These are phyloP conservation scores for Phytophthora fragariae DNA, from an alignment of 352 stramenopile species.

Conservation along the genomic window DNA sequence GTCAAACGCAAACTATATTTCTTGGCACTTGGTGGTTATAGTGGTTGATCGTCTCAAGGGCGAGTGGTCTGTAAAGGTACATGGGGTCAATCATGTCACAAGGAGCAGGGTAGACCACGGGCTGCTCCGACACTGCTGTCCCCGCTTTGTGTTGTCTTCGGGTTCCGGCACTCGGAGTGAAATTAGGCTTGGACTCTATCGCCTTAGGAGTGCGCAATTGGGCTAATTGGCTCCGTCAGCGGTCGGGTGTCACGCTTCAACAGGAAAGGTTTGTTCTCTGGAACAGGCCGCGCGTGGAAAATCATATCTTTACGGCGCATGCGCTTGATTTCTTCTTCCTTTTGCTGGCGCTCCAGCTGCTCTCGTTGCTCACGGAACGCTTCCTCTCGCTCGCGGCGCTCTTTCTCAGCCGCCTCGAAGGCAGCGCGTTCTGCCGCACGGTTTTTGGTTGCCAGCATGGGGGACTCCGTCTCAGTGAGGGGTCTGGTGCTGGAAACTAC, in stretches of 20 bases:
- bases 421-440: constrained; percentile 68
- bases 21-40: constrained; percentile 14
- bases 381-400: constrained; percentile 71
- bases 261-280: constrained; percentile 54
- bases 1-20: constrained; percentile 16
- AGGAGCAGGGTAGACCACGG: constrained; percentile 11
- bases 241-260: constrained; percentile 55
- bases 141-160: constrained; percentile 6
- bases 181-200: neutral
- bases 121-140: neutral
- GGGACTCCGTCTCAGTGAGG: constrained; percentile 55
- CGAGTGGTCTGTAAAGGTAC: constrained; percentile 38
- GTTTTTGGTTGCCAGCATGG: constrained; percentile 69
- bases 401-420: constrained; percentile 76
- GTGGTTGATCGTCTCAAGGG: constrained; percentile 19
- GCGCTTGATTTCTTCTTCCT: constrained; percentile 78
- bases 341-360: constrained; percentile 51
- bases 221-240: constrained; percentile 69
- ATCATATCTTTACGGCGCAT: constrained; percentile 76
- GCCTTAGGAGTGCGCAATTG: constrained; percentile 42
- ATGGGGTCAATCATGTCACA: constrained; percentile 18
- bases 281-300: constrained; percentile 76
- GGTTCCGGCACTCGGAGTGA: constrained; percentile 1
- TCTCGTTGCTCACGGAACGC: constrained; percentile 62
- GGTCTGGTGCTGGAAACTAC: constrained; percentile 45